These are phyloP conservation scores for Ascomycota sp. DNA, from an alignment of 2,329 filamentous ascomycete species.

Conservation along the genomic window DNA sequence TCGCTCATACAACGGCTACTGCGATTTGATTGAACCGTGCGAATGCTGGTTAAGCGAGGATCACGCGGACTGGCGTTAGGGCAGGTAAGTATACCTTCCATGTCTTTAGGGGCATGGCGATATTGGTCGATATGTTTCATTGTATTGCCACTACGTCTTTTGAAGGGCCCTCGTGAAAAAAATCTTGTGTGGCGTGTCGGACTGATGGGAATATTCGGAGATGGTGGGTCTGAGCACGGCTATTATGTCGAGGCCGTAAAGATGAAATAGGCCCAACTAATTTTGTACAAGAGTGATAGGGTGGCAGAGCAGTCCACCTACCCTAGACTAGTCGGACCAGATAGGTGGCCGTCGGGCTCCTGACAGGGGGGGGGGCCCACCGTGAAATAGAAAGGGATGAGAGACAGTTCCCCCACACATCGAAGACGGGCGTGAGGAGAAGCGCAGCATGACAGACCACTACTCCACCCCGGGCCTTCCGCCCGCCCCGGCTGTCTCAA, in stretches of 20 bases:
- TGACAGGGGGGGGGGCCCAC: no score
- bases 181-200: neutral
- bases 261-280: no score
- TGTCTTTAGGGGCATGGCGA: conserved; percentile 13
- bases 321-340: no score
- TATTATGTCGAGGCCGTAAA: no score
- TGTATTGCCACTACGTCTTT: conserved; percentile 3
- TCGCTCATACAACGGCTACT: neutral
- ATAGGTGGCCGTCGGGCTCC: no score
- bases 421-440: no score
- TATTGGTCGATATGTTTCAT: conserved; percentile 8
- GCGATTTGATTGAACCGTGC: neutral
- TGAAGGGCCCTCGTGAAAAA: neutral
- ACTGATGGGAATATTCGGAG: neutral
- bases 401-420: no score
- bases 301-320: no score
- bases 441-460: conserved; percentile 6
- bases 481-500: conserved; percentile 31
- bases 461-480: conserved; percentile 16
- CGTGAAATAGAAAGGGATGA: no score
- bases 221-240: no score
- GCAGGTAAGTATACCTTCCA: conserved; percentile 7
- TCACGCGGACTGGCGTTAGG: conserved; percentile 9
- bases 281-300: no score
- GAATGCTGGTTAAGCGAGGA: no score